Evolutionary conservation across 2,329 filamentous ascomycete genomes (phyloP), one percentile per base, ranked within the genome.

Genomic region (Penicillium sp.): DNA sequence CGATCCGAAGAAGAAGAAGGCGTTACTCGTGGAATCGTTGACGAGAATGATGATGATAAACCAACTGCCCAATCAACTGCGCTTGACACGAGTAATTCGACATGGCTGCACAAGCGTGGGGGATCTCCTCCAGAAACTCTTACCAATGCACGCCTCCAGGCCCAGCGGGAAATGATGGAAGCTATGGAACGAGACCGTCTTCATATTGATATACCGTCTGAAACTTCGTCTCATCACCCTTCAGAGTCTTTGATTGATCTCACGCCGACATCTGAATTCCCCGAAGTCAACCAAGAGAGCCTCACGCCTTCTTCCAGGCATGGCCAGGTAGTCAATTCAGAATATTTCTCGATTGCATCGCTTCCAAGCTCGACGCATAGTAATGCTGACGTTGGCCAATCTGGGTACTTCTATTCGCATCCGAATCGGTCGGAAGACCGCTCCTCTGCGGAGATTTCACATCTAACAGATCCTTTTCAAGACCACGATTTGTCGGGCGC

Each of bases 241-340:
- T 76, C 76, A 2, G 74, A 76, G 54, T 74, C 71, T 28, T 63
- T 75, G 7, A 61, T 75, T 47, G 73, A 78, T 58, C 68, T 78
- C 11, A 79, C 77, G 3, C 77, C 77, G 24, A 77, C 73, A 7
- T 75, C 75, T n/a, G 73, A 77, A 61, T 67, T 62, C 48, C 70
- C 71, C 5, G 71, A 64, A 43, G 63, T 60, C 14, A 68, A 65
- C 60, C 60, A 55, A 65, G 54, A 38, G 54, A 60, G n/a, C n/a
- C 30, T 35, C 30, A 35, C 30, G 30, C 30, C 23, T 61, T 64
- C 45, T 55, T 48, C 52, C 53, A 18, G 51, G 46, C 48, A 57
- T 16, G 57, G 49, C 9, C 65, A 63, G 33, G 56, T 65, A 11
- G 55, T 56, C 3, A 57, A 56, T 40, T 63, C 65, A 16, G 62